phyloP scores from a whole-genome alignment of 1,284 basidiomycete species.

The Lentinus polychrous region DNA sequence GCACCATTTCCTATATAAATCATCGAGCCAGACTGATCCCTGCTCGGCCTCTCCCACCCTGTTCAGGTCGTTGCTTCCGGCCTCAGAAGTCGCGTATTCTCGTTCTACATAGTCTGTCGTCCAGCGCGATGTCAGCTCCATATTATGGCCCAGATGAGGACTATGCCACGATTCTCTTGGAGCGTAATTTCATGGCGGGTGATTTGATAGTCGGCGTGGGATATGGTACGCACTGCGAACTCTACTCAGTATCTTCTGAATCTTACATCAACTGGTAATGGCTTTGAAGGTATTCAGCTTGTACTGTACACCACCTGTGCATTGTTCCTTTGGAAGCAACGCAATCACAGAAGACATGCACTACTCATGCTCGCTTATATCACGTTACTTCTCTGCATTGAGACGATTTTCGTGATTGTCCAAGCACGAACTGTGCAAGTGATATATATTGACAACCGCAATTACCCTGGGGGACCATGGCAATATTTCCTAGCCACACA shows the following conservation, averaged over 20 bases:
- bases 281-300: conserved; percentile 33
- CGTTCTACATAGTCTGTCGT: too few species aligned
- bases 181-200: conserved; percentile 18
- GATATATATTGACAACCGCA: conserved; percentile 38
- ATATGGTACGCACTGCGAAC: conserved; percentile 12
- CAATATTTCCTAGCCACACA: conserved; percentile 32
- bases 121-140: background rate
- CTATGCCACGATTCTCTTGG: conserved; percentile 4
- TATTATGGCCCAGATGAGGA: conserved; percentile 3
- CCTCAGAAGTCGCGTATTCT: too few species aligned
- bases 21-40: too few species aligned
- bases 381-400: conserved; percentile 30
- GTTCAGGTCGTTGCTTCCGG: too few species aligned
- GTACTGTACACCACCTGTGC: conserved; percentile 32
- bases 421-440: conserved; percentile 29
- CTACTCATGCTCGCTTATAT: conserved; percentile 33
- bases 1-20: too few species aligned
- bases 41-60: too few species aligned
- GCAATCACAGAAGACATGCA: conserved; percentile 23
- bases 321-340: conserved; percentile 32
- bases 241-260: background rate
- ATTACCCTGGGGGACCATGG: conserved; percentile 34
- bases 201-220: conserved; percentile 16
- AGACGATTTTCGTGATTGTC: conserved; percentile 32
- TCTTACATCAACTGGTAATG: background rate